phyloP scores from a whole-genome alignment of 139 green algal genomes.

The Nannochloris sp. region DNA sequence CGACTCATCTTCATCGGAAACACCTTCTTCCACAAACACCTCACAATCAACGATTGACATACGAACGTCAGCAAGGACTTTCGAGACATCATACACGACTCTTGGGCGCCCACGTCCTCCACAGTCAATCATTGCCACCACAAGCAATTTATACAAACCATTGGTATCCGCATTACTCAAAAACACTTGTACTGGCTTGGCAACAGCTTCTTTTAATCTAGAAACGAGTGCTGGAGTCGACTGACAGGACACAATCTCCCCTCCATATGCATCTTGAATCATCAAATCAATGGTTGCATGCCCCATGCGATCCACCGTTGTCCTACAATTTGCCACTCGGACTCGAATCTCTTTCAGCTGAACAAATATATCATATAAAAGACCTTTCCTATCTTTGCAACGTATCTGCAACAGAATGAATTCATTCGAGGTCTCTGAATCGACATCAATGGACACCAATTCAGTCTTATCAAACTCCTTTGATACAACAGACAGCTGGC shows the following conservation, averaged over 20 bases:
- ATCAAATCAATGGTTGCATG: slow-evolving; percentile 43
- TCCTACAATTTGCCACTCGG: slow-evolving; percentile 50
- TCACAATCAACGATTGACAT: slow-evolving; percentile 38
- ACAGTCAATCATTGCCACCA: slow-evolving; percentile 48
- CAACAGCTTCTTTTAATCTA: slow-evolving; percentile 25
- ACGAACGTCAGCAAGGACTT: slow-evolving; percentile 33
- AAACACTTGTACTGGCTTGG: slow-evolving; percentile 39
- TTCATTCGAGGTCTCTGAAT: slow-evolving; percentile 45
- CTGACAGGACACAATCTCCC: slow-evolving; percentile 25
- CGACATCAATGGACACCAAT: slow-evolving; percentile 38
- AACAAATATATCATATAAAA: slow-evolving; percentile 68
- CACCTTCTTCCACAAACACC: neutral
- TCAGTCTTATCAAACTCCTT: neutral
- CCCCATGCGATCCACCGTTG: slow-evolving; percentile 20
- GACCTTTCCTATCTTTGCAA: slow-evolving; percentile 64
- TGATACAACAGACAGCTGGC: neutral
- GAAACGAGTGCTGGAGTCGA: slow-evolving; percentile 26
- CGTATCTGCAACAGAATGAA: slow-evolving; percentile 53
- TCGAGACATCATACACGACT: slow-evolving; percentile 62
- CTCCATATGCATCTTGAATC: slow-evolving; percentile 35
- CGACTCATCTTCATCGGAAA: neutral
- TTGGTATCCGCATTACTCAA: slow-evolving; percentile 31
- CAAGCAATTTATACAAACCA: slow-evolving; percentile 43
- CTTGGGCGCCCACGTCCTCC: slow-evolving; percentile 52
- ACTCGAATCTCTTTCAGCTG: slow-evolving; percentile 60